Evolutionary conservation across 2,329 filamentous ascomycete genomes (phyloP).

Genomic region (Aspergillus calidoustus): DNA sequence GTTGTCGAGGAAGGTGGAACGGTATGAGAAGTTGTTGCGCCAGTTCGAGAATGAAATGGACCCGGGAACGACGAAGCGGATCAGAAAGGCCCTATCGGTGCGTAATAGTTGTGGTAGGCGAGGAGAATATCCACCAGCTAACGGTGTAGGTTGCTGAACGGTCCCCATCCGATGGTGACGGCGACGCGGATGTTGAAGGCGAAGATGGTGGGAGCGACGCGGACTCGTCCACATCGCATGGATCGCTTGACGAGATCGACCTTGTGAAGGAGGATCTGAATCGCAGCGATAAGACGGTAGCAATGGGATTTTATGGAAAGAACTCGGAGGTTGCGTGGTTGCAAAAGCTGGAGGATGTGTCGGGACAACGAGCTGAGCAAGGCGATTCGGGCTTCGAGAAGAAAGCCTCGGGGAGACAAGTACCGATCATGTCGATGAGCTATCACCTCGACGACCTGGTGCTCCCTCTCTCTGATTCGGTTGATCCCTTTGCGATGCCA

Average conservation of each 20-base stretch:
- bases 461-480: constrained; percentile 38
- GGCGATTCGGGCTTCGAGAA: constrained; percentile 4
- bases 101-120: background rate
- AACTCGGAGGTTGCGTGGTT: constrained; percentile 51
- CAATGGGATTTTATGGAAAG: constrained; percentile 49
- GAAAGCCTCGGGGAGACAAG: constrained; percentile 15
- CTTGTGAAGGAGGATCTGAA: constrained; percentile 49
- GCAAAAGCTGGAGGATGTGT: constrained; percentile 40
- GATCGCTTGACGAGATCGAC: constrained; percentile 48
- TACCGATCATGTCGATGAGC: constrained; percentile 35
- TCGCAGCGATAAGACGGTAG: constrained; percentile 38
- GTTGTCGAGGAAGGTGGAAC: constrained; percentile 30
- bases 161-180: constrained; percentile 16
- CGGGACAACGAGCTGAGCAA: constrained; percentile 26
- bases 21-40: constrained; percentile 34
- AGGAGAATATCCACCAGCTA: background rate
- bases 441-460: constrained; percentile 47
- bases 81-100: constrained; percentile 30
- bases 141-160: background rate
- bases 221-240: constrained; percentile 31
- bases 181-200: constrained; percentile 1
- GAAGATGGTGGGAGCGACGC: constrained; percentile 27
- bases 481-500: constrained; percentile 44
- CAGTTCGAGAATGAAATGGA: constrained; percentile 33
- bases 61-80: constrained; percentile 23